Evolutionary conservation across 148 eudicot genomes (phyloP), one percentile per base, ranked within the genome.

Genomic region (Arbutus unedo): DNA sequence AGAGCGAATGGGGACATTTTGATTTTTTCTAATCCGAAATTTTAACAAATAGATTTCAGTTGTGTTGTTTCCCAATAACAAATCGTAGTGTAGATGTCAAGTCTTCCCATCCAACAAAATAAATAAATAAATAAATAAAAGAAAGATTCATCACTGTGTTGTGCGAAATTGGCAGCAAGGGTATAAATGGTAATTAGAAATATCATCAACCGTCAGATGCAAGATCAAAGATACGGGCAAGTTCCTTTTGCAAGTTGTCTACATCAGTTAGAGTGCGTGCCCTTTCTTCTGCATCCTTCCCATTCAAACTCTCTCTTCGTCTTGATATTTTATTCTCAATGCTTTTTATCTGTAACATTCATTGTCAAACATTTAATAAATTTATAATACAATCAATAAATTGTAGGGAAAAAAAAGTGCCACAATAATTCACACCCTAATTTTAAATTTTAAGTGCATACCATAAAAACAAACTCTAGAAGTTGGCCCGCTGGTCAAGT

Each of bases 271-370:
- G 16, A 50, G 81, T 80, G 15, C 54, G 31, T 0, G 2, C 53
- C 80, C 80, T 80, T 38, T 64, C 86, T 53, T 68, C 84, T n/a
- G 13, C 62, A 53, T 55, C 49, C 25, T 47, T 38, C 0, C 74
- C 31, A 41, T 23, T 80, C 74, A 86, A 51, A 41, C 47, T 50
- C 67, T 59, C 72, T 5, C 48, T 45, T 81, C 21, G 79, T 11
- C 10, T 6, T 2, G 81, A 21, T 86, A 90, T 85, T 73, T 89
- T 84, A 50, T 47, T 87, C 87, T 88, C 72, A 6, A 89, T n/a
- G 74, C 90, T 88, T 62, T 85, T 87, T 31, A 93, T 82, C 94
- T 93, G 85, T 54, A 89, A n/a, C 7, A 1, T 31, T 31, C 44
- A 57, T 70, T 4, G 21, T 10, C 9, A 15, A 64, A 53, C 45